Evolutionary conservation across 2,329 filamentous ascomycete genomes (phyloP), one percentile per base, ranked within the genome.

Genomic region (Aureobasidium sp.): DNA sequence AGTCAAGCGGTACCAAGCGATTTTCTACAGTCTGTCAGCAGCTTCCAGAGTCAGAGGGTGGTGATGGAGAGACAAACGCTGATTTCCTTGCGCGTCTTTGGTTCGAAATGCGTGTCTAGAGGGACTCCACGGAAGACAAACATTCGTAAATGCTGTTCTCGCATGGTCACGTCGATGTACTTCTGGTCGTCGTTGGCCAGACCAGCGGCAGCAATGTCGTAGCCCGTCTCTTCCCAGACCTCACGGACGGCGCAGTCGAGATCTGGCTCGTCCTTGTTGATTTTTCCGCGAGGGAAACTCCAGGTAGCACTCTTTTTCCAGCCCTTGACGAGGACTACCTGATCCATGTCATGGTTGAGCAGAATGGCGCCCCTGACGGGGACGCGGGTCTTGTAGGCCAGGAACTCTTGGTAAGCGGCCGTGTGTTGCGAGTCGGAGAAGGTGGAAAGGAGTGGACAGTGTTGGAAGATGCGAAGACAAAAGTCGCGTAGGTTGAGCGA

Each of bases 301-400:
- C 94, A 99, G 72, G 88, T 93, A 14, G 93, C 89, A 37, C 88
- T 87, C 74, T 96, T 97, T 79, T 97, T 99, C 91, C 92, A 99
- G 17, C 94, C 95, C 72, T 96, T 95, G 64, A 99, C 95, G 47
- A 99, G 81, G 15, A 99, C 85, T 0, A 91, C 90, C 58, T 91
- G 87, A 70, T 97, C 93, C 92, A 99, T 96, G n/a, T 84, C 84
- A 64, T 91, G 82, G 72, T 97, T 97, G 57, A 99, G 82, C 79
- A 99, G 80, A 64, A 99, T 96, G 60, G 91, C 93, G 39, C 94
- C 94, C 67, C 94, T 86, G 17, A 99, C 95, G 1, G 95, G 95
- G 14, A 99, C 89, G 57, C 92, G 84, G 7, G 88, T 93, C 77
- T 99, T 99, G 82, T 99, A 99, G 64, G 88, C 86, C 66, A 97